A percentile compares a stretch with the other conserved stretches of the same genome.
Conservation (phyloP, 2,329 filamentous ascomycete genomes). For the Alternaria postmessia region DNA sequence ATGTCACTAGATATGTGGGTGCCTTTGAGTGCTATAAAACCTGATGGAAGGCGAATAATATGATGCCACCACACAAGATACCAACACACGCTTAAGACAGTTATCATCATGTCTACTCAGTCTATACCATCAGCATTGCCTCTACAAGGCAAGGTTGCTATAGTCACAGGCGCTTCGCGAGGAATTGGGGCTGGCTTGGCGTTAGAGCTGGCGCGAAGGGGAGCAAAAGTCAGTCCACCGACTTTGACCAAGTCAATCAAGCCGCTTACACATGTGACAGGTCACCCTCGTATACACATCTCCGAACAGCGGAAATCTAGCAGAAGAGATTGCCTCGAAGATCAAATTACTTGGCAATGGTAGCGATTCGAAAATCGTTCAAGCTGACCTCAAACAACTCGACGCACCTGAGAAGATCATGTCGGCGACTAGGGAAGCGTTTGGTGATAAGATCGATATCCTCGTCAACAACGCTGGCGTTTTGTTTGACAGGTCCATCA, state of each 20-base stretch:
- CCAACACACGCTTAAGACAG: not conserved
- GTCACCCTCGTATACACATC: slow-evolving; percentile 57
- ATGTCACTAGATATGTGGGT: not conserved
- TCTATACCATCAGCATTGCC: slow-evolving; percentile 18
- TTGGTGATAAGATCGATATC: slow-evolving; percentile 54
- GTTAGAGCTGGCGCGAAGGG: slow-evolving; percentile 57
- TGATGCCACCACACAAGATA: not conserved
- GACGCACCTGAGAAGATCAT: slow-evolving; percentile 51
- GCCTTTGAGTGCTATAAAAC: not conserved
- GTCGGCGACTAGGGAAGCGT: slow-evolving; percentile 45
- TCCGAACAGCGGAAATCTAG: slow-evolving; percentile 45
- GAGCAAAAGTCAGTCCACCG: slow-evolving; percentile 49
- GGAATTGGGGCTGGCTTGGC: slow-evolving; percentile 61
- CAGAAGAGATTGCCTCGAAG: slow-evolving; percentile 44
- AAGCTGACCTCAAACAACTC: slow-evolving; percentile 51
- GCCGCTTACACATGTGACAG: slow-evolving; percentile 30
- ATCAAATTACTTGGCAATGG: slow-evolving; percentile 49
- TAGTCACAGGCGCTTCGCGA: slow-evolving; percentile 61
- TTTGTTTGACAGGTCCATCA: slow-evolving; percentile 34
- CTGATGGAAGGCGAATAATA: not conserved
- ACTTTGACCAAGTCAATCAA: not conserved
- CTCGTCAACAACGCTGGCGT: slow-evolving; percentile 55
- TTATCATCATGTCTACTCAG: slow-evolving; percentile 23
- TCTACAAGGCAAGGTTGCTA: slow-evolving; percentile 52
- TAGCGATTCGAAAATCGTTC: slow-evolving; percentile 49